Evolutionary conservation across 768 basidiomycete species (phyloP), one percentile per base, ranked within the genome.

Genomic region (Hygrocybe punicea): DNA sequence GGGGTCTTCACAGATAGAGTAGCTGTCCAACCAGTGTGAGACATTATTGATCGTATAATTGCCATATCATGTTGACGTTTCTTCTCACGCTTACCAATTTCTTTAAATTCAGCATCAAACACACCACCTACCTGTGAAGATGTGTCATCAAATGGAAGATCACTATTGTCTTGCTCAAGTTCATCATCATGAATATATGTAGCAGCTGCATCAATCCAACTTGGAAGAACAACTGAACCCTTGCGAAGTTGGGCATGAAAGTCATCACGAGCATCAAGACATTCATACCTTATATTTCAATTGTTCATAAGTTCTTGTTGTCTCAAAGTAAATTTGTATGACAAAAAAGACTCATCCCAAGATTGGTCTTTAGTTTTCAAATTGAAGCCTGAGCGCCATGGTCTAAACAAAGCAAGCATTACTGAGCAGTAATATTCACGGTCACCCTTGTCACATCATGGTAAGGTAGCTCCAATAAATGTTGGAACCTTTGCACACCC

Each of bases 271-370:
- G 68, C 68, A 68, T 75, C 73, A 17, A 67, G 39, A 55, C 74
- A 76, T 60, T 76, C 72, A 65, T 74, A 71, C 17, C 58, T 44
- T 1, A 75, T 33, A 50, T 76, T 66, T 54, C 71, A 68, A 51
- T 69, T 67, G 2, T 62, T 58, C 60, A 73, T 71, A 4, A 70
- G 36, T 44, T 62, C 24, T 23, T 34, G 16, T 39, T 66, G 51
- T 33, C 54, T 2, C 6, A 19, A 10, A 11, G 45, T 51, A 55
- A 70, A 69, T 8, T 35, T 29, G 51, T 65, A 40, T 6, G 46
- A 25, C 4, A 47, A 16, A 55, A 70, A 73, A 5, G 66, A 52
- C 35, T 65, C 60, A 62, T 65, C 65, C 69, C 69, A 75, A 21
- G 55, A 61, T 24, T 58, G 24, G 5, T 61, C 46, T 1, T 42